A percentile compares a stretch with the other conserved stretches of the same genome.
Evolutionary conservation across 306 rosid genomes (phyloP).

Genomic region (Acacia confusa): DNA sequence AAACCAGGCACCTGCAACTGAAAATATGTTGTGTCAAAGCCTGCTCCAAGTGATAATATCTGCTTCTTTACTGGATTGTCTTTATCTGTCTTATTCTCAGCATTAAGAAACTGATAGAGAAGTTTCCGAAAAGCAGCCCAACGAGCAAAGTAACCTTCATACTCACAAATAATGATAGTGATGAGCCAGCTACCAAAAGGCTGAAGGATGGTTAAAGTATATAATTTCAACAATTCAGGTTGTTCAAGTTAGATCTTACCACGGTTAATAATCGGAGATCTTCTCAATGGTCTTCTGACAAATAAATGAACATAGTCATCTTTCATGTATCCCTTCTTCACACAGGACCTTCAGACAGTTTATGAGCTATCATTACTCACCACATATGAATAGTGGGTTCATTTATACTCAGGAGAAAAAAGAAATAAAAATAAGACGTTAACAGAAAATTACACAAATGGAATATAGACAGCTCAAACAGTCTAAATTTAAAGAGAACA

Average conservation of each 20-base stretch:
- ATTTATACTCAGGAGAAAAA: conserved; percentile 13
- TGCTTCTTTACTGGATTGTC: conserved; percentile 15
- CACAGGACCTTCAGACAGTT: conserved; percentile 72
- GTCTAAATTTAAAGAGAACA: not conserved
- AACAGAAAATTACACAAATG: not conserved
- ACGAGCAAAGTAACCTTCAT: conserved; percentile 83
- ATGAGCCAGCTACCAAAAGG: conserved; percentile 19
- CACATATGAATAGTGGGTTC: conserved; percentile 13
- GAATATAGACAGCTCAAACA: not conserved
- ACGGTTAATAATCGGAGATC: conserved; percentile 95
- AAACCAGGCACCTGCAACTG: conserved; percentile 81
- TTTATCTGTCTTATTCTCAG: conserved; percentile 37
- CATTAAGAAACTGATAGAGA: conserved; percentile 76
- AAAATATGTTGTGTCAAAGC: conserved; percentile 86
- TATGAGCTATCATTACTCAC: conserved; percentile 21
- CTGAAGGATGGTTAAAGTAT: conserved; percentile 5
- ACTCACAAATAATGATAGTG: conserved; percentile 18
- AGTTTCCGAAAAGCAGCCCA: conserved; percentile 86
- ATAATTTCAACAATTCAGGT: conserved; percentile 5
- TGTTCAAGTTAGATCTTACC: conserved; percentile 48
- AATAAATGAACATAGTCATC: conserved; percentile 85
- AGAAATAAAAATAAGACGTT: not conserved
- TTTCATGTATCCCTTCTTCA: conserved; percentile 92
- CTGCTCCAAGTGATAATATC: conserved; percentile 82
- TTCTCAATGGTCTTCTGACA: conserved; percentile 82